Base-by-base conservation (phyloP, 306 rosid genomes). In the Herpetospermum pedunculosum region DNA sequence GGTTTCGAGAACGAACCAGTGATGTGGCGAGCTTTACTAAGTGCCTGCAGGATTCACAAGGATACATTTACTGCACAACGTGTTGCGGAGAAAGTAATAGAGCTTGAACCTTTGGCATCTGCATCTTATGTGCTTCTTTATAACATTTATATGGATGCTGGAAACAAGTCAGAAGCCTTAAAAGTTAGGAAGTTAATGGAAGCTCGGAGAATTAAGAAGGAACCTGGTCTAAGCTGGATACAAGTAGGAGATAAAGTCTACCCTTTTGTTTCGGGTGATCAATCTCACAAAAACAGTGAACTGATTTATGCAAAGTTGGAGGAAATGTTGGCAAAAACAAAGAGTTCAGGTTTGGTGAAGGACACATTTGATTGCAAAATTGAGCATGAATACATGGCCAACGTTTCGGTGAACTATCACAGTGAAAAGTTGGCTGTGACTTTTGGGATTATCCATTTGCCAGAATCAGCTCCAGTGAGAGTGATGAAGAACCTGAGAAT, bases 401-500 rank as follows among this genome's bases (percentile, higher is more conserved):
- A 47, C 14, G 30, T 16, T 41, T 19, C 53, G 59, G 77, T 68
- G 73, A 78, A 68, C 77, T 75, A 81, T 83, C 86, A 87, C 65
- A 85, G 92, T 71, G 92, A 87, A 77, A 85, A 85, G 81, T 77
- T 87, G 76, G 92, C 92, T 18, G 89, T 87, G 76, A 65, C 85
- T 74, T 85, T 83, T 65, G 92, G 92, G 62, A 72, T 87, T 21
- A 75, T 85, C 28, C 53, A 71, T 57, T 63, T 87, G 71, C 85
- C 89, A 50, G 48, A 34, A 78, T 87, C 84, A 70, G 88, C 89
- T 30, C 92, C 88, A 18, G 79, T 87, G 70, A 85, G 82, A 75
- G 88, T 87, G 80, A 85, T 87, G 89, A 87, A 87, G 82, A 87
- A 87, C 76, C 77, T 87, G 83, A 83, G 92, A 80, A 84, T 87